Percentiles rank a stretch among this genome's conserved stretches.
Evolutionary conservation across 768 basidiomycete genomes (phyloP).

Genomic region (Rhizopogon salebrosus): DNA sequence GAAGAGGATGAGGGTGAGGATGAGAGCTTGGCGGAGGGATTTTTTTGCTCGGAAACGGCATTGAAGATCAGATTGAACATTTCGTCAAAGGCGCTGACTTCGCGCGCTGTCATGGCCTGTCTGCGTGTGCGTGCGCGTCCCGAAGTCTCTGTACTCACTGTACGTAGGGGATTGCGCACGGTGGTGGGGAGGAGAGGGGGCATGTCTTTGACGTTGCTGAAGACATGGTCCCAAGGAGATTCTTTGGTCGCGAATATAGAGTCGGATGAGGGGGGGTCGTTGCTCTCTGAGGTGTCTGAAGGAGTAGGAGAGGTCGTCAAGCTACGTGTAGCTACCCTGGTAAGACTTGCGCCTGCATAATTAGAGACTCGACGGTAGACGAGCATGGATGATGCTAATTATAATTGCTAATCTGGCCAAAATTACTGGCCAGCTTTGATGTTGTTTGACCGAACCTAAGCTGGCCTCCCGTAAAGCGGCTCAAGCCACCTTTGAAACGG

Average conservation of each 20-base stretch:
- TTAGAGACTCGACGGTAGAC: conserved; percentile 9
- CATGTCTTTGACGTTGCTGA: conserved; percentile 37
- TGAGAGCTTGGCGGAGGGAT: conserved; percentile 7
- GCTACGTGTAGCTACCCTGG: conserved; percentile 3
- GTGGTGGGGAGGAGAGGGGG: conserved; percentile 20
- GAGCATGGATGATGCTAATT: conserved; percentile 13
- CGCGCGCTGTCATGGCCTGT: conserved; percentile 64
- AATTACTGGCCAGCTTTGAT: too few species aligned
- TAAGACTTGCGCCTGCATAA: background rate
- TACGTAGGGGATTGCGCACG: conserved; percentile 11
- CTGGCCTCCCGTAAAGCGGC: too few species aligned
- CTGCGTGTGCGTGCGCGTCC: conserved; percentile 25
- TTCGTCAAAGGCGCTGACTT: conserved; percentile 61
- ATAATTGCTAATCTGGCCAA: background rate
- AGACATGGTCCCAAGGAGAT: conserved; percentile 51
- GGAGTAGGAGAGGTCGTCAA: background rate
- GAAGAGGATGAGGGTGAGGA: too few species aligned
- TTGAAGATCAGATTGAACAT: conserved; percentile 73
- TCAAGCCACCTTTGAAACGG: too few species aligned
- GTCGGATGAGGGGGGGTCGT: conserved; percentile 8
- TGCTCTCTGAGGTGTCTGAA: background rate
- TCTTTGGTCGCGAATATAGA: conserved; percentile 30
- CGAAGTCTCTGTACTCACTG: background rate
- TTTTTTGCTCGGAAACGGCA: conserved; percentile 35
- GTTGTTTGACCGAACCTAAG: too few species aligned